Percentiles rank a stretch among this genome's conserved stretches.
Evolutionary conservation across 129 eudicot genomes (phyloP).

Genomic region (Sambucus nigra): DNA sequence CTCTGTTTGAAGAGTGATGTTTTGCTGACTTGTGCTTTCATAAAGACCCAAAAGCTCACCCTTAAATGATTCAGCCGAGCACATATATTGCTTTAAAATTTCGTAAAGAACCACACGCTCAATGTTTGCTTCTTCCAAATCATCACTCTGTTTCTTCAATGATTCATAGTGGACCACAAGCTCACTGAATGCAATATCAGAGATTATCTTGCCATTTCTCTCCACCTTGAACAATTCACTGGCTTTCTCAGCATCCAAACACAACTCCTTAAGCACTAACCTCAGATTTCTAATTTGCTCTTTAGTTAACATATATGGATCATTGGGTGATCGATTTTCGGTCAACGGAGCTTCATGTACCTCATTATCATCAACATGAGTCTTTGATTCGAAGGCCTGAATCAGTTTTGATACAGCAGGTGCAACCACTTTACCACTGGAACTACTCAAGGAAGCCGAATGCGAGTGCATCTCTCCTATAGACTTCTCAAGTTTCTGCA

Average conservation of each 20-base stretch:
- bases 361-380: constrained; percentile 34
- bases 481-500: constrained; percentile 45
- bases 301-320: constrained; percentile 23
- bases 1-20: constrained; percentile 26
- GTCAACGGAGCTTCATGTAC: constrained; percentile 16
- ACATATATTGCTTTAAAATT: constrained; percentile 45
- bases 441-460: constrained; percentile 25
- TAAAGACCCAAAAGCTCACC: constrained; percentile 37
- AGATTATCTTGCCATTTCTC: constrained; percentile 17
- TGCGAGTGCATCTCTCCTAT: constrained; percentile 46
- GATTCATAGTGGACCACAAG: constrained; percentile 24
- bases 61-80: constrained; percentile 36
- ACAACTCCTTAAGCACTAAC: constrained; percentile 24
- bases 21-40: constrained; percentile 42
- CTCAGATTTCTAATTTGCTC: constrained; percentile 22
- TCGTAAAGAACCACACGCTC: constrained; percentile 63
- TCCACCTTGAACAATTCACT: constrained; percentile 23
- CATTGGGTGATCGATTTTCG: constrained; percentile 26
- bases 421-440: constrained; percentile 25
- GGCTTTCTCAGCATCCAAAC: constrained; percentile 35
- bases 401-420: constrained; percentile 55
- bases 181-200: constrained; percentile 26
- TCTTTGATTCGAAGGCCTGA: constrained; percentile 60
- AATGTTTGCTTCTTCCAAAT: constrained; percentile 44
- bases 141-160: constrained; percentile 27